phyloP scores from a whole-genome alignment of 495 filamentous ascomycete genomes.

The Staphylotrichum longicolle region DNA sequence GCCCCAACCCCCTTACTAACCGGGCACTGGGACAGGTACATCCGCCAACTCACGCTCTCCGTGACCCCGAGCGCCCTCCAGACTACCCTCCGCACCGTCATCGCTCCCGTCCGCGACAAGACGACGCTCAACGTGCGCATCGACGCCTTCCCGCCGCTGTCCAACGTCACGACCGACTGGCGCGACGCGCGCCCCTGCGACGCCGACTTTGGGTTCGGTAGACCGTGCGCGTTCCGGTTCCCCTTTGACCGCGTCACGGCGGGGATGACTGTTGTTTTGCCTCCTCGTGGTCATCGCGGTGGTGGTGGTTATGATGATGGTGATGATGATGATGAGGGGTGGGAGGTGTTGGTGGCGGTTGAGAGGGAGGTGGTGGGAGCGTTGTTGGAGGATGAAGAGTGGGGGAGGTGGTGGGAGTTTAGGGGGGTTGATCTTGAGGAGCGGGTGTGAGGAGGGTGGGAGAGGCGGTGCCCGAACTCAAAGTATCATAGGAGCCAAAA shows the following conservation, averaged over 20 bases:
- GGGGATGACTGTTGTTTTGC: neutral
- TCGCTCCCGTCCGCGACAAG: constrained; percentile 3
- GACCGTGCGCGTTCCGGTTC: neutral
- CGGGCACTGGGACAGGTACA: neutral
- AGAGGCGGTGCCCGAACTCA: too few relatives aligned
- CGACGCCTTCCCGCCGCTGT: neutral
- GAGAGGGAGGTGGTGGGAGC: too few relatives aligned
- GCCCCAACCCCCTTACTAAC: too few relatives aligned
- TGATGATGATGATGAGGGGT: too few relatives aligned
- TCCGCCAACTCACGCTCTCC: neutral
- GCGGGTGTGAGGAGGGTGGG: too few relatives aligned
- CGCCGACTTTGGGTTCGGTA: constrained; percentile 1
- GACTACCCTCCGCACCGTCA: neutral
- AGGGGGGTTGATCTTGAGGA: too few relatives aligned
- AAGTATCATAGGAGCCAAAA: too few relatives aligned
- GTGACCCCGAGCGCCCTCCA: neutral
- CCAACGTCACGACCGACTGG: neutral
- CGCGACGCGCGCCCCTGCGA: neutral
- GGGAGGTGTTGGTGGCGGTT: too few relatives aligned
- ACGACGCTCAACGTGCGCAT: neutral
- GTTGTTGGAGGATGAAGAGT: too few relatives aligned
- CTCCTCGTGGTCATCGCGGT: too few relatives aligned
- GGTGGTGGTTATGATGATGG: too few relatives aligned
- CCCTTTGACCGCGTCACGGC: neutral
- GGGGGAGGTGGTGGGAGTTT: too few relatives aligned